Base-by-base conservation (phyloP, 305 asterid species). In the Euphrasia arctica region DNA sequence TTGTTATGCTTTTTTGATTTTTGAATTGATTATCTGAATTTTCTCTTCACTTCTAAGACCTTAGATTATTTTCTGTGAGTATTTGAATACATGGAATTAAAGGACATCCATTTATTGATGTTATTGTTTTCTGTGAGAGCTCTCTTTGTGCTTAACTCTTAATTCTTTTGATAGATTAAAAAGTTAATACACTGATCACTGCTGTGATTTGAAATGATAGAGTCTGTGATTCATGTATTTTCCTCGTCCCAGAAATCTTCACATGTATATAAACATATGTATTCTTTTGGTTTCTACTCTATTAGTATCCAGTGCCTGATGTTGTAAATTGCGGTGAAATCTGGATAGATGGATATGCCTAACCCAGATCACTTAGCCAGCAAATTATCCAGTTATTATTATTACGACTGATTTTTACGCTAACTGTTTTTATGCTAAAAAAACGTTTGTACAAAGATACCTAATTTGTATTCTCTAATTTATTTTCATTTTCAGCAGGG, bases 401-500 rank as follows among this genome's bases (percentile, higher is more conserved):
- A 36, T 1, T 36, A n/a, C 3, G 54, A 48, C 54, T 48, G 3
- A 18, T 48, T 48, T 10, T 4, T 2, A 48, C 22, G 13, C 54
- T 2, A 4, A 3, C 22, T n/a, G 2, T 3, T 48, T 14, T 48
- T 43, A 22, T 62, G 59, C 49, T 60, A 18, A 31, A 3, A 9
- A 36, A 36, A 14, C 32, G 58, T 64, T 31, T 3, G 29, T 42
- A 11, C 11, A 9, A 58, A 68, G 29, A 32, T 31, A 15, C 7
- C 31, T 28, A 43, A 48, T 73, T 58, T 15, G 5, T 41, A 39
- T 66, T 59, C 63, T 52, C 56, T 67, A 45, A 51, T 58, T 71
- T 67, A n/a, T 49, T 61, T 45, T 67, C 70, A 58, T 48, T 74
- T 69, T 69, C 90, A 83, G 96, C 72, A 60, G 78, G 57, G 77